Evolutionary conservation across 805 yeast species (phyloP).

Genomic region (Saccharomycopsis guyanensis): DNA sequence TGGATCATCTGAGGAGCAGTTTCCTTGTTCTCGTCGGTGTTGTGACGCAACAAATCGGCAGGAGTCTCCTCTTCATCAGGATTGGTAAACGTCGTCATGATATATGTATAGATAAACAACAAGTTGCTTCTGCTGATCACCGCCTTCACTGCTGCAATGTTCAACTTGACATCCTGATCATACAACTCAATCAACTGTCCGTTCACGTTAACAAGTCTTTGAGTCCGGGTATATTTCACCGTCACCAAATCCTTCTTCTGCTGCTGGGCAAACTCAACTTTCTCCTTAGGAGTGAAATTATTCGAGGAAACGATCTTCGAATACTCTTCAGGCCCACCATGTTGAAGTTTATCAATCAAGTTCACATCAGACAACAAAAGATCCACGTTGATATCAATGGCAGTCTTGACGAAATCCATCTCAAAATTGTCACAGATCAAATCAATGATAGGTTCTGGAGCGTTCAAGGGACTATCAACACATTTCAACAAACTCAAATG

Average conservation of each 20-base stretch:
- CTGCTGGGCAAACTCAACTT: conserved; percentile 22
- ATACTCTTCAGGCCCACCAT: conserved; percentile 52
- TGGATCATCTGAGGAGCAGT: conserved; percentile 69
- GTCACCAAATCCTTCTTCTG: conserved; percentile 45
- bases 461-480: conserved; percentile 49
- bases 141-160: conserved; percentile 70
- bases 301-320: conserved; percentile 64
- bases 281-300: conserved; percentile 33
- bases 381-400: conserved; percentile 56
- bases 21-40: conserved; percentile 46
- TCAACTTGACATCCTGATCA: conserved; percentile 68
- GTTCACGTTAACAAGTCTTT: conserved; percentile 50
- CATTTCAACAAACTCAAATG: conserved; percentile 61
- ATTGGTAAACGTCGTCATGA: conserved; percentile 80
- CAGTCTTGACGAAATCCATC: conserved; percentile 53
- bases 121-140: conserved; percentile 72
- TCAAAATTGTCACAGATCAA: conserved; percentile 58
- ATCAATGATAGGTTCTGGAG: conserved; percentile 63
- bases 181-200: conserved; percentile 50
- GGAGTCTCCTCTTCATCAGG: conserved; percentile 65
- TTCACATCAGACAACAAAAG: conserved; percentile 57
- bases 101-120: conserved; percentile 70
- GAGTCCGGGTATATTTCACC: conserved; percentile 49
- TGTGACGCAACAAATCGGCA: conserved; percentile 64
- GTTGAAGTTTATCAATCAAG: conserved; percentile 69